A percentile compares a stretch with the other conserved stretches of the same genome.
These are phyloP conservation scores for Penicillium pulvis DNA, from an alignment of 495 filamentous ascomycete genomes.

Conservation along the genomic window DNA sequence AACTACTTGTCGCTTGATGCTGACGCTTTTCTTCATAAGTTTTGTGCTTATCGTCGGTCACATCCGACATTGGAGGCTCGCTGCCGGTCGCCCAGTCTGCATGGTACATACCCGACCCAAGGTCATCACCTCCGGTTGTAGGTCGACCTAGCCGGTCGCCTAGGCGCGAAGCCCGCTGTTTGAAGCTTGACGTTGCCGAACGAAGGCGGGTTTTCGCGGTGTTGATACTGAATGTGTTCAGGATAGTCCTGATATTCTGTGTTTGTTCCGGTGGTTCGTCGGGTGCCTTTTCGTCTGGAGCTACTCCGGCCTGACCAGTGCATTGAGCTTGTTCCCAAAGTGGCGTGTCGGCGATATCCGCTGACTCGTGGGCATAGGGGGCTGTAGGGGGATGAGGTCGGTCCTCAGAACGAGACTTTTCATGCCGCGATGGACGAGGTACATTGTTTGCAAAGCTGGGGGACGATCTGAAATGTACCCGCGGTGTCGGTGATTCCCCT, in stretches of 20 bases:
- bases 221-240: neutral
- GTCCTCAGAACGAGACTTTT: constrained; percentile 1
- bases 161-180: constrained; percentile 8
- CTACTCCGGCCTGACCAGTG: neutral
- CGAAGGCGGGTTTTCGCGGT: constrained; percentile 5
- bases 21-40: constrained; percentile 28
- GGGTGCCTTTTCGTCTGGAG: constrained; percentile 1
- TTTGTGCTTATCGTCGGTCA: constrained; percentile 37
- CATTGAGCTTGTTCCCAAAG: neutral
- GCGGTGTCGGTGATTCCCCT: constrained; percentile 6
- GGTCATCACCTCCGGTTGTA: constrained; percentile 26
- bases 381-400: constrained; percentile 8
- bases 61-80: constrained; percentile 27
- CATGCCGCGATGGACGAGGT: constrained; percentile 6
- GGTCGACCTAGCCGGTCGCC: constrained; percentile 26
- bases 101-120: constrained; percentile 27
- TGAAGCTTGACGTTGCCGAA: constrained; percentile 4
- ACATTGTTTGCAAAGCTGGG: neutral
- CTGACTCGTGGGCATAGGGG: constrained; percentile 18
- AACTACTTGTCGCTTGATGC: constrained; percentile 21
- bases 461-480: constrained; percentile 24
- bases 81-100: constrained; percentile 32
- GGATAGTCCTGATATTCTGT: neutral
- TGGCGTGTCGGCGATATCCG: constrained; percentile 13
- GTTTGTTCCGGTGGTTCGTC: neutral